Conservation (phyloP, 192 early-diverging fungal species). For the Haplosporangium gracile region DNA sequence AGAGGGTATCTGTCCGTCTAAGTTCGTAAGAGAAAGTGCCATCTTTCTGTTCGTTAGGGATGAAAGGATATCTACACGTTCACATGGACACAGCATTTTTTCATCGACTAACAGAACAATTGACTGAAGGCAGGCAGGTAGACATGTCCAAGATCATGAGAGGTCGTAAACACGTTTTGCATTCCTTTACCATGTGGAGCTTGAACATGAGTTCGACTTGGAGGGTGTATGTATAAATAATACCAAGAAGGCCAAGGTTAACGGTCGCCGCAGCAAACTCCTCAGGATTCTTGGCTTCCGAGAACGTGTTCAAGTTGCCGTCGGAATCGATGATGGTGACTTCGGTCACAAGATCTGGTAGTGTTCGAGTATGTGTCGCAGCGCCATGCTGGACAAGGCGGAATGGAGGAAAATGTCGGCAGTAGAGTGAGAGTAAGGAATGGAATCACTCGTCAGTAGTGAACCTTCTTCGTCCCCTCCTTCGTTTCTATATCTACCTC, state of each 20-base stretch:
- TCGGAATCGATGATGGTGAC: constrained; percentile 44
- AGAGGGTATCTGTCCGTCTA: constrained; percentile 40
- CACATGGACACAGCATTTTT: background rate
- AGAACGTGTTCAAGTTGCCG: constrained; percentile 42
- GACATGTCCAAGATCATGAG: background rate
- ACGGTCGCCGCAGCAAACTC: constrained; percentile 51
- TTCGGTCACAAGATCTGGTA: constrained; percentile 45
- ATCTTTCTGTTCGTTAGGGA: background rate
- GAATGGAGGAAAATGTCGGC: background rate
- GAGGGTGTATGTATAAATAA: constrained; percentile 42
- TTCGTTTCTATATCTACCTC: too few species aligned
- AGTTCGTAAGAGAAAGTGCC: background rate
- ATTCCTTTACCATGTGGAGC: background rate
- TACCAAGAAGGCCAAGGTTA: constrained; percentile 53
- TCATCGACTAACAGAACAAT: background rate
- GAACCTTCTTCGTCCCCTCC: background rate
- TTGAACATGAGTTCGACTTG: background rate
- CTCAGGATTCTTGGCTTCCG: constrained; percentile 16
- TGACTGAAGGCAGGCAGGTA: background rate
- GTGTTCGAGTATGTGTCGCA: constrained; percentile 20
- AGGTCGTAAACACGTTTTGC: background rate
- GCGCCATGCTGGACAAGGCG: constrained; percentile 35
- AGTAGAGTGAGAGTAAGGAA: background rate
- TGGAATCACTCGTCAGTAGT: background rate
- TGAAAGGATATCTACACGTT: background rate